Percentiles rank a stretch among this genome's conserved stretches.
Evolutionary conservation across 345 rosid genomes (phyloP).

Genomic region (Hirschfeldia incana): DNA sequence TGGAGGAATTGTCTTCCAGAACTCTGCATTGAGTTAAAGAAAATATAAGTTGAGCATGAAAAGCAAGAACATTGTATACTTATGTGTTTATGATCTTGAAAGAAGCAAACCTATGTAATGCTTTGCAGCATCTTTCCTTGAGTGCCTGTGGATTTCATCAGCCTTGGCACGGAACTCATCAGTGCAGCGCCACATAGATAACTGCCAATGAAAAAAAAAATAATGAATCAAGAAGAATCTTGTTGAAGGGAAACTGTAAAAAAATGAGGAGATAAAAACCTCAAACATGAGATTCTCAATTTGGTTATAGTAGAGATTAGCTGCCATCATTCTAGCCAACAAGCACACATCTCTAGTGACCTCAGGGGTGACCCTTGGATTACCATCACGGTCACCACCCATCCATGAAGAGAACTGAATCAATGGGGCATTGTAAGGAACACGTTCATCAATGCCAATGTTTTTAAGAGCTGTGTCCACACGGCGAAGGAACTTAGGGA

Average conservation of each 20-base stretch:
- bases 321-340: slow-evolving; percentile 98
- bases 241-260: not conserved
- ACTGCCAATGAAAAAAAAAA: slow-evolving; percentile 44
- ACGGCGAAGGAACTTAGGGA: slow-evolving; percentile 95
- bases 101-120: slow-evolving; percentile 79
- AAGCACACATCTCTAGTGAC: slow-evolving; percentile 99
- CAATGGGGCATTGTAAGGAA: slow-evolving; percentile 96
- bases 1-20: slow-evolving; percentile 87
- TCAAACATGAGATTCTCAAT: slow-evolving; percentile 98
- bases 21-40: slow-evolving; percentile 50
- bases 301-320: slow-evolving; percentile 86
- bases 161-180: slow-evolving; percentile 85
- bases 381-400: slow-evolving; percentile 99
- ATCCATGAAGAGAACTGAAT: slow-evolving; percentile 99
- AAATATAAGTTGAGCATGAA: not conserved
- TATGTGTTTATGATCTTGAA: no score
- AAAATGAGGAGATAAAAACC: slow-evolving; percentile 42
- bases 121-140: slow-evolving; percentile 90
- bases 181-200: slow-evolving; percentile 99
- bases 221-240: not conserved
- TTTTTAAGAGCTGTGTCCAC: slow-evolving; percentile 96
- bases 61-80: no score
- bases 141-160: slow-evolving; percentile 68
- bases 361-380: slow-evolving; percentile 98
- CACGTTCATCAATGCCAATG: slow-evolving; percentile 82